These are phyloP conservation scores for Microsporum canis DNA, from an alignment of 2,329 filamentous ascomycete genomes.

Conservation along the genomic window DNA sequence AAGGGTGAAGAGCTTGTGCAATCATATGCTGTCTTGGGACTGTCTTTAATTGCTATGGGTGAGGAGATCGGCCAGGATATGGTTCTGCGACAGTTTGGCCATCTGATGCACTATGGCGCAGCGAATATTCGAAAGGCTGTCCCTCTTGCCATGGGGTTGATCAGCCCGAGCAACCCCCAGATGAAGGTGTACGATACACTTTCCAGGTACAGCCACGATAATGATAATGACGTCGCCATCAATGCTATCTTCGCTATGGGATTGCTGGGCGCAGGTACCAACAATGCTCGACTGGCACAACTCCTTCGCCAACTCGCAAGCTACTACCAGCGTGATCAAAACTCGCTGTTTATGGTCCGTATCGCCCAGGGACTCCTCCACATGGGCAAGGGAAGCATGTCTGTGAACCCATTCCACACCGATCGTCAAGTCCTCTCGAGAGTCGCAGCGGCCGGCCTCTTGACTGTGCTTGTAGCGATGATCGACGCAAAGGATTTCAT, in stretches of 20 bases:
- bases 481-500: constrained; percentile 88
- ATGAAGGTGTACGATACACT: constrained; percentile 99
- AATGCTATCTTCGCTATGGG: constrained; percentile 99
- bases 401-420: constrained; percentile 97
- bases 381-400: constrained; percentile 97
- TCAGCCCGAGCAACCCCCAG: constrained; percentile 95
- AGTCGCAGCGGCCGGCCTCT: constrained; percentile 76
- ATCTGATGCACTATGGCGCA: constrained; percentile 98
- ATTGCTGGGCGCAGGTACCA: constrained; percentile 88
- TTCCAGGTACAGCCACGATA: constrained; percentile 96
- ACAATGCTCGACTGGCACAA: constrained; percentile 93
- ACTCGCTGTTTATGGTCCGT: constrained; percentile 96
- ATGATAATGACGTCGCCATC: constrained; percentile 93
- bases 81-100: constrained; percentile 93
- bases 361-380: constrained; percentile 95
- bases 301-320: constrained; percentile 86
- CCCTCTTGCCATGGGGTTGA: constrained; percentile 87
- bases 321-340: constrained; percentile 95
- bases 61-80: constrained; percentile 98
- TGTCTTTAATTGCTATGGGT: constrained; percentile 92
- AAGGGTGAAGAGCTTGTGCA: constrained; percentile 92
- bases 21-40: constrained; percentile 87
- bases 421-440: constrained; percentile 90
- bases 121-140: constrained; percentile 94
- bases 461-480: constrained; percentile 83